Conservation (phyloP, 1,284 basidiomycete genomes). For the Pseudozyma tsukubaensis region DNA sequence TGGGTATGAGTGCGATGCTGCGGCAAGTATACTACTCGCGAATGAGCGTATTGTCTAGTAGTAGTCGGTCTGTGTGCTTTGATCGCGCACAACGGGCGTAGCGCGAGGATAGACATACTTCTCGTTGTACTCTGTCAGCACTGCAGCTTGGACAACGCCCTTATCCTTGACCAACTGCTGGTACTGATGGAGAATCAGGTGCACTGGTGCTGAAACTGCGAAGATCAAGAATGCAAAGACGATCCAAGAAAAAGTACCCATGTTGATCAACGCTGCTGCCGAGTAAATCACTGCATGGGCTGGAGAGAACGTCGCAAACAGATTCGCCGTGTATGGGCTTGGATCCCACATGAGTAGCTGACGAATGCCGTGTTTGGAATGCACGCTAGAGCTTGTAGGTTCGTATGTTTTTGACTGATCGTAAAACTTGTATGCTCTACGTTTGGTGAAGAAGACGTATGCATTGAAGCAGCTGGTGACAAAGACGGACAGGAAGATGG, state of each 20-base stretch:
- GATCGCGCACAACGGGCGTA: slow-evolving; percentile 50
- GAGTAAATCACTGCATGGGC: slow-evolving; percentile 42
- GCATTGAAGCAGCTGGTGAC: slow-evolving; percentile 46
- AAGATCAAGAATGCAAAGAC: slow-evolving; percentile 30
- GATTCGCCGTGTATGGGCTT: slow-evolving; percentile 32
- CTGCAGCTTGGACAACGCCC: slow-evolving; percentile 46
- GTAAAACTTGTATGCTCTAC: slow-evolving; percentile 51
- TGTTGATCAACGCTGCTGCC: slow-evolving; percentile 25
- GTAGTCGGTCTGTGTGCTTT: slow-evolving; percentile 41
- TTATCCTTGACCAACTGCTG: slow-evolving; percentile 54
- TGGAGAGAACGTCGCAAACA: slow-evolving; percentile 44
- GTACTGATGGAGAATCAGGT: slow-evolving; percentile 45
- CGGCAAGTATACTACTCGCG: neutral
- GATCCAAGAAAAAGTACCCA: slow-evolving; percentile 29
- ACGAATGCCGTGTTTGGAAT: slow-evolving; percentile 35
- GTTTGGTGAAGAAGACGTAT: slow-evolving; percentile 47
- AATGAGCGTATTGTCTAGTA: neutral
- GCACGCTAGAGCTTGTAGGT: slow-evolving; percentile 27
- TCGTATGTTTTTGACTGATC: slow-evolving; percentile 24
- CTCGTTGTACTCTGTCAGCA: slow-evolving; percentile 57
- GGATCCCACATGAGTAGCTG: slow-evolving; percentile 51
- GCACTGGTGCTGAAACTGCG: slow-evolving; percentile 33
- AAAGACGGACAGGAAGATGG: slow-evolving; percentile 31
- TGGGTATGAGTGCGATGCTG: neutral
- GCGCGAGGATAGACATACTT: slow-evolving; percentile 57